Conservation (phyloP, 2,329 filamentous ascomycete genomes). For the Hypomyces perniciosus region DNA sequence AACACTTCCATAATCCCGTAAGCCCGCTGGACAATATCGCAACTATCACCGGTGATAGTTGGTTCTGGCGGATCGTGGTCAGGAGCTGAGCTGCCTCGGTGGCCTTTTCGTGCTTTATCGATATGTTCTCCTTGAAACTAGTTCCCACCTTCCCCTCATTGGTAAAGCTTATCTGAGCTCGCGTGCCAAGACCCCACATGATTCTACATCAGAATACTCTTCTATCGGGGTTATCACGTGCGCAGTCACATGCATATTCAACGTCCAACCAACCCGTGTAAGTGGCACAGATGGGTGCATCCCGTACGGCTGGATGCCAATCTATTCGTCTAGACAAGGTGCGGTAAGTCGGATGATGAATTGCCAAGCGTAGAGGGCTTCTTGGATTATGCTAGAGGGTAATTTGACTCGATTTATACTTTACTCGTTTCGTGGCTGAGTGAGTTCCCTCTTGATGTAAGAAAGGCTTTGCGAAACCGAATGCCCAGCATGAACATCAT, state of each 20-base stretch:
- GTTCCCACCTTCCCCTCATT: conserved; percentile 8
- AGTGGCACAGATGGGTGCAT: conserved; percentile 7
- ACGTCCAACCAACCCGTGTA: conserved; percentile 11
- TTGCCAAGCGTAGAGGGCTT: too few species aligned
- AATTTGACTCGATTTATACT: too few species aligned
- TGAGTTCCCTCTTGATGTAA: too few species aligned
- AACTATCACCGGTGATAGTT: conserved; percentile 1
- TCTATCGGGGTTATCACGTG: conserved; percentile 8
- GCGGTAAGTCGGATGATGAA: too few species aligned
- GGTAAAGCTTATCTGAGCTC: conserved; percentile 5
- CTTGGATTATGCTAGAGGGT: too few species aligned
- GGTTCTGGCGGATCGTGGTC: not conserved
- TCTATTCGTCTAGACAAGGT: not conserved
- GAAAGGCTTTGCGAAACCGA: too few species aligned
- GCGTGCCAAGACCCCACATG: conserved; percentile 9
- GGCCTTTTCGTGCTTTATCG: conserved; percentile 15
- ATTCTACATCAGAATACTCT: not conserved
- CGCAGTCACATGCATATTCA: conserved; percentile 5
- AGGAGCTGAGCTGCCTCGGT: conserved; percentile 13
- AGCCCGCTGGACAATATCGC: conserved; percentile 2
- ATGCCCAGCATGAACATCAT: too few species aligned
- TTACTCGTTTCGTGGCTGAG: too few species aligned
- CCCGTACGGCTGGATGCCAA: not conserved
- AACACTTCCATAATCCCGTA: conserved; percentile 15
- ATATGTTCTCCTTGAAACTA: conserved; percentile 9